Base-by-base conservation (phyloP, 257 asterid genomes). In the Ocimum tenuiflorum region DNA sequence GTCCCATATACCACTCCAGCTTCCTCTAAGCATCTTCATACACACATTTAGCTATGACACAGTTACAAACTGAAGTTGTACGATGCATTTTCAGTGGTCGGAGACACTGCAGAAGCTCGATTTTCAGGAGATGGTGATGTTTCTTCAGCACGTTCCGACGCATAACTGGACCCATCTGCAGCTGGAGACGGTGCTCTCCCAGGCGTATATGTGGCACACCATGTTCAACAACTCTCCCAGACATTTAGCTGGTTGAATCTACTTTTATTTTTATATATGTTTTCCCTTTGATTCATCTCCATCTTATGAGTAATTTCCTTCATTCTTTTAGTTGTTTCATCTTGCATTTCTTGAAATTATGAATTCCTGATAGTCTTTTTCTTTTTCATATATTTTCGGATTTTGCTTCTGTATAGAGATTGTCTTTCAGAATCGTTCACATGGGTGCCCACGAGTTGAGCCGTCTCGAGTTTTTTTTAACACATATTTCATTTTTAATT, bases 121-220 rank as follows among this genome's bases (percentile, higher is more conserved):
- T 31, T 91, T 91, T 81, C 98, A 91, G 68, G 98, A 91, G 68
- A 87, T 91, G 98, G 98, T 91, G 8, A 89, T 91, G 98, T 89
- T 85, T 72, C 96, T 91, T 47, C 98, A 91, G 77, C 98, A 89
- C 70, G 87, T 91, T 73, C 98, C 96, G 1, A 91, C 98, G 1
- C 78, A 81, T 49, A 81, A 77, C 59, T 91, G 98, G 98, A 84
- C 67, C 14, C 75, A 89, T 46, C 43, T 79, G 65, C 96, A 91
- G 73, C 89, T 91, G 18, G 98, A 91, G 76, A 85, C 82, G 85
- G 95, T 91, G 67, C 98, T 91, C 64, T 89, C 98, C 0, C 88
- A 78, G 51, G 98, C 98, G 11, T 91, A 81, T 71, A 89, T 91
- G 98, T 91, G 98, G 98, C 92, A 91, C 76, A 73, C 96, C 33